A percentile compares a stretch with the other conserved stretches of the same genome.
phyloP scores from a whole-genome alignment of 2,329 filamentous ascomycete genomes.

The Grosmannia penicillata region DNA sequence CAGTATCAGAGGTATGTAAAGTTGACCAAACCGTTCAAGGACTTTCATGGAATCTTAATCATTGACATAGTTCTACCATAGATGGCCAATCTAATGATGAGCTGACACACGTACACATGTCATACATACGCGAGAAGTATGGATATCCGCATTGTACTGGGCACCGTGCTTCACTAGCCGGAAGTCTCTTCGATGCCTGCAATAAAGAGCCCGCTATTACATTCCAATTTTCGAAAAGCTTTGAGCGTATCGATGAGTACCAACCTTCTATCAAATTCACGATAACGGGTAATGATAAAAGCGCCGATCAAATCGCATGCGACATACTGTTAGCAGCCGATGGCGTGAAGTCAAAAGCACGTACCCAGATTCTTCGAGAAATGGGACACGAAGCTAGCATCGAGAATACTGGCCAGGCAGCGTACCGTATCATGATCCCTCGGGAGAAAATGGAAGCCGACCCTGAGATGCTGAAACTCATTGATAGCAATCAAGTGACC shows the following conservation, averaged over 20 bases:
- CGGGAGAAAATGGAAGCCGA: constrained; percentile 52
- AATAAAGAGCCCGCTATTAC: constrained; percentile 43
- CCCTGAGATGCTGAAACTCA: constrained; percentile 48
- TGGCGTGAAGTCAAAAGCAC: constrained; percentile 36
- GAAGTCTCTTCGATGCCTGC: constrained; percentile 55
- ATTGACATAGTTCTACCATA: not conserved
- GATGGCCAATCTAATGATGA: constrained; percentile 56
- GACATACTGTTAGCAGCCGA: constrained; percentile 39
- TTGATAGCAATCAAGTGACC: constrained; percentile 52
- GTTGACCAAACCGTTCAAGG: not conserved
- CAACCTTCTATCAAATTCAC: constrained; percentile 19
- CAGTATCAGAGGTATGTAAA: constrained; percentile 48
- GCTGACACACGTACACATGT: constrained; percentile 54
- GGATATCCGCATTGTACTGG: constrained; percentile 68
- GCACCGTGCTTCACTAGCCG: constrained; percentile 58
- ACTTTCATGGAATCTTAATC: too few relatives aligned
- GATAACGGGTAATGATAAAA: not conserved
- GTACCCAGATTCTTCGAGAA: constrained; percentile 37
- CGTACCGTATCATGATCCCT: constrained; percentile 64
- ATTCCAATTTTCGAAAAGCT: constrained; percentile 50
- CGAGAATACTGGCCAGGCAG: constrained; percentile 59
- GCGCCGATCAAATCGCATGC: constrained; percentile 24
- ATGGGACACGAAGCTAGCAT: constrained; percentile 37
- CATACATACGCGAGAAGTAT: constrained; percentile 52
- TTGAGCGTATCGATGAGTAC: constrained; percentile 42